Evolutionary conservation across 2,329 filamentous ascomycete genomes (phyloP).

Genomic region (Penicillium corylophilum): DNA sequence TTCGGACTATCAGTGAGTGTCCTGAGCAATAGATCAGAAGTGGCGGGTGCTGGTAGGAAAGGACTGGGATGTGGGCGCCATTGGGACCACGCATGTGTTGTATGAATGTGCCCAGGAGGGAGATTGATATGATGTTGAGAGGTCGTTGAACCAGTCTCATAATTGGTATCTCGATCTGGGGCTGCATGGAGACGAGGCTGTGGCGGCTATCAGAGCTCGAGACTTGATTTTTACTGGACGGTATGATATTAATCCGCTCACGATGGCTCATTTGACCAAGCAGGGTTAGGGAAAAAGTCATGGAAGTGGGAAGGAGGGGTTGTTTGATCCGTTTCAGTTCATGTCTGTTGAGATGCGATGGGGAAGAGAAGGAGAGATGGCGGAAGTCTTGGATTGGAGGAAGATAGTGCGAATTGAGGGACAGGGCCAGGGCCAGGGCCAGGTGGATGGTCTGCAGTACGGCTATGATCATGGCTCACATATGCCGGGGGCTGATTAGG

Average conservation of each 20-base stretch:
- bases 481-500: neutral
- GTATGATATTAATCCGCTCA: neutral
- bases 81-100: neutral
- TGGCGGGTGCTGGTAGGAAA: neutral
- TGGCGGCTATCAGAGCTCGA: neutral
- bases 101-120: neutral
- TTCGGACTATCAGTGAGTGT: neutral
- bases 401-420: neutral
- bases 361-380: neutral
- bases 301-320: neutral
- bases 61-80: neutral
- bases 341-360: neutral
- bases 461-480: neutral
- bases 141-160: neutral
- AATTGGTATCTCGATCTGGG: neutral
- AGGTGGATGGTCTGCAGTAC: neutral
- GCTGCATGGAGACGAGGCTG: neutral
- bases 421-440: too few relatives aligned
- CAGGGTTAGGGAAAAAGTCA: neutral
- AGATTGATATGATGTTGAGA: neutral
- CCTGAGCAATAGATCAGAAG: neutral
- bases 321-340: neutral
- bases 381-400: neutral
- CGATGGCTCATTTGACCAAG: neutral
- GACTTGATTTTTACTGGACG: neutral